Evolutionary conservation across 306 rosid genomes (phyloP).

Genomic region (Inga leiocalycina): DNA sequence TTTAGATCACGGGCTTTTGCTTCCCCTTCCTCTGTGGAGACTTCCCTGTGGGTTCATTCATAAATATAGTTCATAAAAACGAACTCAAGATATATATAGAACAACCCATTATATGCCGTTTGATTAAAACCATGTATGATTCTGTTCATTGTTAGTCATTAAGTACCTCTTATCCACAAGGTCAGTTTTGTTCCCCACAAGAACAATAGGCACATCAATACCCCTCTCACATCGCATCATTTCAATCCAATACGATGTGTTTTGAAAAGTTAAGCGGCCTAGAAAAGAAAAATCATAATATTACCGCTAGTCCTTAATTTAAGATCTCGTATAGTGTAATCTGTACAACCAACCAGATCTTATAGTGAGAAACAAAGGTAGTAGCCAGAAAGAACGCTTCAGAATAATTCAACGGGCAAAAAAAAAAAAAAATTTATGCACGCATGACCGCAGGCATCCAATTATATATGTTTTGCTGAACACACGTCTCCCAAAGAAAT

Average conservation of each 20-base stretch:
- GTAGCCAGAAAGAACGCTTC: constrained; percentile 27
- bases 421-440: not conserved
- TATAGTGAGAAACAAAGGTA: not conserved
- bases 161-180: constrained; percentile 77
- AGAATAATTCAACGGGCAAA: not conserved
- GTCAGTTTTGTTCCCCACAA: constrained; percentile 80
- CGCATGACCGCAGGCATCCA: too few relatives aligned
- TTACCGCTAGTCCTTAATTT: too few relatives aligned
- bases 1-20: constrained; percentile 51
- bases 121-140: constrained; percentile 5
- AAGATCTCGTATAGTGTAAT: too few relatives aligned
- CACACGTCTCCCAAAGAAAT: too few relatives aligned
- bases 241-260: constrained; percentile 79
- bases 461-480: too few relatives aligned
- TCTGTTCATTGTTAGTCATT: not conserved
- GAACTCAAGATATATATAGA: not conserved
- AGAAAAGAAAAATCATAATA: constrained; percentile 1
- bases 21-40: constrained; percentile 58
- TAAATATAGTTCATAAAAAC: not conserved
- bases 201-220: constrained; percentile 72
- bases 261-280: constrained; percentile 71
- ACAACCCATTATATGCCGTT: not conserved
- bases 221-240: constrained; percentile 78
- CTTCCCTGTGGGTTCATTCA: constrained; percentile 43
- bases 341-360: too few relatives aligned